Base-by-base conservation (phyloP, 2,329 filamentous ascomycete genomes). In the Aaosphaeria pasadenensis region DNA sequence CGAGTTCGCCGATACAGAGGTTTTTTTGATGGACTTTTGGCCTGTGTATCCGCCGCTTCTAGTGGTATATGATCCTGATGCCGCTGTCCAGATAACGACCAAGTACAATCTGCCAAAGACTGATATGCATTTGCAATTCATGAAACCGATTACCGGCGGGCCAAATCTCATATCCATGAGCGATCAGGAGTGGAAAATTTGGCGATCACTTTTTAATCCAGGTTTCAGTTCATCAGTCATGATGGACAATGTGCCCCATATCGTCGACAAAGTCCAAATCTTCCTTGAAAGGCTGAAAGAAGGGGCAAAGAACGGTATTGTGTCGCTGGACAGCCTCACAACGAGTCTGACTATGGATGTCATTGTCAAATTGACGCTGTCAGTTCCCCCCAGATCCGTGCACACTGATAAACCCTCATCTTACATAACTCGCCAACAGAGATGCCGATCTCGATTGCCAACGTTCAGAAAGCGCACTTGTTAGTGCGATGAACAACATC, bases 11-110 rank as follows among this genome's bases (percentile, higher is more conserved):
- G 44, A 51, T 11, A 43, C 48, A 3, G 52, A 54, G 28, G 24
- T 48, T 0, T 54, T 54, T 17, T 17, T 49, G 7, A 40, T 54
- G 39, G 52, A 59, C 41, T 38, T 57, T 5, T 60, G 53, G 58
- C 58, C 56, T 4, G 51, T 60, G 9, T 45, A 30, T 3, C 48
- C 42, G 6, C 52, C 55, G 5, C 30, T 57, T 6, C 32, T 59
- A 1, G 35, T 59, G 5, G 45, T 61, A 7, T 48, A 46, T 5
- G 40, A 41, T 33, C 52, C 54, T 6, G 45, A 54, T 1, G 42
- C 40, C 29, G 51, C 44, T 13, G 28, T 39, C 7, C 53, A 55
- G 31, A 28, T 53, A 6, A 30, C 46, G 11, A 44, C 17, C 5
- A 46, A 43, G 44, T 39, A 29, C 45, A 54, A 38, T 43, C 56